Base-by-base conservation (phyloP, 441 rosid species). In the Syzygium malaccense region DNA sequence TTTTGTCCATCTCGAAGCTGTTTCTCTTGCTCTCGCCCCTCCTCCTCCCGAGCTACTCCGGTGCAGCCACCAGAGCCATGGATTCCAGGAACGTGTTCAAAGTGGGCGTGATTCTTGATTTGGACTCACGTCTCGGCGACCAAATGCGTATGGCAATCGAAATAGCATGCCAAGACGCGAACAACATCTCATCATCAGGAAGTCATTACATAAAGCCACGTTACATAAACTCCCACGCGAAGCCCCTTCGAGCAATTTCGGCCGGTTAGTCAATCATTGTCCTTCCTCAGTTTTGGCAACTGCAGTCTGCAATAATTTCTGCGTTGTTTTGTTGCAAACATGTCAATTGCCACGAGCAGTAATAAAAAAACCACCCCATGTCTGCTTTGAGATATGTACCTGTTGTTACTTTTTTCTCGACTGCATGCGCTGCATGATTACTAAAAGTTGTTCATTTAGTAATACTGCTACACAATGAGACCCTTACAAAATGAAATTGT, bases 61-160 rank as follows among this genome's bases (percentile, higher is more conserved):
- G n/a, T n/a, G n/a, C n/a, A n/a, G n/a, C n/a, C n/a, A n/a, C n/a
- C n/a, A n/a, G n/a, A n/a, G n/a, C n/a, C n/a, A n/a, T n/a, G n/a
- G n/a, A n/a, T n/a, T n/a, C n/a, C n/a, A n/a, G n/a, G n/a, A n/a
- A n/a, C n/a, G n/a, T n/a, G n/a, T n/a, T n/a, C n/a, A n/a, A n/a
- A n/a, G n/a, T n/a, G 62, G 95, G 94, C 6, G 94, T 92, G 86
- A 92, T 95, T 87, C 86, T 93, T 87, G 91, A 94, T 90, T 28
- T 41, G 33, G 68, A 90, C 87, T 92, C 95, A 19, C 90, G 87
- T 53, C 79, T 32, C 7, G 93, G 94, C 30, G 89, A 86, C 86
- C 93, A 93, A 87, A 89, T 89, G 88, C 91, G 89, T 88, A 90
- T 87, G 5, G 93, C 95, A 8, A 79, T 93, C 88, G 91, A 92